Evolutionary conservation across 1,139 yeast genomes (phyloP), one percentile per base, ranked within the genome.

Genomic region (Suhomyces maxii): DNA sequence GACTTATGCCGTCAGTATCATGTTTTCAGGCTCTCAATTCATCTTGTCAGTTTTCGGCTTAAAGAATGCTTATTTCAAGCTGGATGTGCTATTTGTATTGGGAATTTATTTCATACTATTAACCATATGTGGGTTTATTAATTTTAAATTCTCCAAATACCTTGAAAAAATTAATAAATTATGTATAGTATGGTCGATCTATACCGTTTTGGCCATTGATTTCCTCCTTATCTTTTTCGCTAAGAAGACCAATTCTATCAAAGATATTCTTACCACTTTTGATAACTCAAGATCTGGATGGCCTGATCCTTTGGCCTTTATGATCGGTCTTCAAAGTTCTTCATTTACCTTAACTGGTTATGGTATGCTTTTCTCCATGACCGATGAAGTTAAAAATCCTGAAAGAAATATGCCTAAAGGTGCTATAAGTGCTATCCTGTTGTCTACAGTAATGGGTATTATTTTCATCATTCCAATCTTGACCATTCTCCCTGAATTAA

Each of bases 281-380:
- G 89, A 86, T 61, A 84, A 84, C 45, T 68, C 83, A 7, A 65
- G 89, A 44, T 83, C 89, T 2, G 91, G 91, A 2, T 86, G 89
- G 85, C 83, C 87, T 1, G 79, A 73, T 42, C 71, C 77, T 1
- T 56, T 86, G 49, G 89, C 91, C 0, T 86, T 86, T 50, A 67
- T 85, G 44, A 80, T 87, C 36, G 95, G 95, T 0, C 76, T 88
- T 46, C 91, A 86, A 60, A 86, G 88, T 54, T 82, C 91, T 0
- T 83, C 87, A 37, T 86, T 86, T 63, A 86, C 93, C 26, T 71
- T 87, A 58, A 87, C 88, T 50, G 95, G 95, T 0, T 88, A 85
- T 61, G 93, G 93, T 26, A 83, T 88, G 79, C 71, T 89, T 26
- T 88, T 89, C 13, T 84, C 93, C 7, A 79, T 88, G 73, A 82